Evolutionary conservation across 2,329 filamentous ascomycete genomes (phyloP).

Genomic region (Alternaria gansuensis): DNA sequence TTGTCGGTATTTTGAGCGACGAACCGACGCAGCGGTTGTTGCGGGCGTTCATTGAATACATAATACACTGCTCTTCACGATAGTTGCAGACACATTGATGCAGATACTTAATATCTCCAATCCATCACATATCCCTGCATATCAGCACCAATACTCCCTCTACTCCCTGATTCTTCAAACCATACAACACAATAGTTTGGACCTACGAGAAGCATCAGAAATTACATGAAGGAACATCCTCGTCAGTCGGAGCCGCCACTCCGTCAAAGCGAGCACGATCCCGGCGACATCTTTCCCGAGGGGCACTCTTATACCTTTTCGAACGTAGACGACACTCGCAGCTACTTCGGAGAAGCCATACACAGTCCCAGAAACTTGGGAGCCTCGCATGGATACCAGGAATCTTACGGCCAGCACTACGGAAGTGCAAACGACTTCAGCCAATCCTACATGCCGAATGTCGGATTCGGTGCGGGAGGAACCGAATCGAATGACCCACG

Average conservation of each 20-base stretch:
- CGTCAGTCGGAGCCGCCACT: conserved; percentile 12
- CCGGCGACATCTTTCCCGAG: conserved; percentile 1
- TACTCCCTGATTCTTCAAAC: conserved; percentile 8
- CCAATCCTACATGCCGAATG: conserved; percentile 21
- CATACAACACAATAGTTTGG: conserved; percentile 2
- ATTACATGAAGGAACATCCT: conserved; percentile 27
- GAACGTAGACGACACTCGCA: background rate
- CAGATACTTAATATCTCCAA: background rate
- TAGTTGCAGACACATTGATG: conserved; percentile 9
- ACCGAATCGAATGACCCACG: conserved; percentile 14
- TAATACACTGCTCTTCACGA: conserved; percentile 21
- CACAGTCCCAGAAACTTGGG: background rate
- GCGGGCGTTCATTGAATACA: conserved; percentile 19
- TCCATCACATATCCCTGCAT: background rate
- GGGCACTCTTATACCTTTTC: conserved; percentile 2
- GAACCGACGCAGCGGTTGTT: conserved; percentile 6
- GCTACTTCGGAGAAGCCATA: conserved; percentile 14
- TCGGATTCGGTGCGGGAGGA: conserved; percentile 18
- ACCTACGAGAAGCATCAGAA: background rate
- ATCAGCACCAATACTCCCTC: conserved; percentile 8
- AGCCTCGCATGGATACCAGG: conserved; percentile 14
- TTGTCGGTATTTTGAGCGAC: conserved; percentile 2
- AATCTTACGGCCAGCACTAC: conserved; percentile 4
- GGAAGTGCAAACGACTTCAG: conserved; percentile 28
- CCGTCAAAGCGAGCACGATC: background rate